phyloP scores from a whole-genome alignment of 208 protist species.

The Leishmania tarentolae region DNA sequence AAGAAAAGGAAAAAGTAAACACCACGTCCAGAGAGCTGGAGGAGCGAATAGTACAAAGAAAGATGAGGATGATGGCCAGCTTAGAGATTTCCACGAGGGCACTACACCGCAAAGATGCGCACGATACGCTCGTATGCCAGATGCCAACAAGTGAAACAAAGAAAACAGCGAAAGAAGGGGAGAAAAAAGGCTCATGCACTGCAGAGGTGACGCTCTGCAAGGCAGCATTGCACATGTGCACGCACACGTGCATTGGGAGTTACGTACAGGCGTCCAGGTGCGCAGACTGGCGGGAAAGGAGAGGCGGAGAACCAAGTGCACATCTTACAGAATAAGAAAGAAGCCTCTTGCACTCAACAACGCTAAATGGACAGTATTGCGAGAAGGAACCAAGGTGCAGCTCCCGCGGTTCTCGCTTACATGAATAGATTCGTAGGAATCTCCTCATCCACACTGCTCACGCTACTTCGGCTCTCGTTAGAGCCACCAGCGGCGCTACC shows the following conservation, averaged over 20 bases:
- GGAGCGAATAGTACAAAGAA: background rate
- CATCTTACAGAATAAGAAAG: background rate
- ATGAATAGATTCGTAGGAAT: conserved; percentile 32
- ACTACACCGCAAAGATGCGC: background rate
- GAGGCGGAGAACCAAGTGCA: too few relatives aligned
- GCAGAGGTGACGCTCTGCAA: background rate
- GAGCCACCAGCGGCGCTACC: conserved; percentile 18
- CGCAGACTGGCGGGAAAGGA: background rate
- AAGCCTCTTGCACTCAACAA: background rate
- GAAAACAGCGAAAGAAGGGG: too few relatives aligned
- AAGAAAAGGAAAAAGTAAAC: background rate
- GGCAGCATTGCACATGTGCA: conserved; percentile 1
- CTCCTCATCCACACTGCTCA: conserved; percentile 30
- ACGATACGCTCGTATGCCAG: too few relatives aligned
- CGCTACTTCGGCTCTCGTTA: conserved; percentile 23
- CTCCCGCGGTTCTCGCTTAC: background rate
- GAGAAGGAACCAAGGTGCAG: background rate
- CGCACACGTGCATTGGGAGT: background rate
- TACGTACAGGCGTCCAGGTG: background rate
- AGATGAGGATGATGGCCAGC: background rate
- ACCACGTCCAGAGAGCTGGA: background rate
- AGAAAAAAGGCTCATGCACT: background rate
- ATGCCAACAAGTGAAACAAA: background rate
- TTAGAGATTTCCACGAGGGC: background rate
- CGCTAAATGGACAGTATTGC: background rate